These are phyloP conservation scores for Ilyonectria mors-panacis DNA, from an alignment of 2,329 filamentous ascomycete species.

Conservation along the genomic window DNA sequence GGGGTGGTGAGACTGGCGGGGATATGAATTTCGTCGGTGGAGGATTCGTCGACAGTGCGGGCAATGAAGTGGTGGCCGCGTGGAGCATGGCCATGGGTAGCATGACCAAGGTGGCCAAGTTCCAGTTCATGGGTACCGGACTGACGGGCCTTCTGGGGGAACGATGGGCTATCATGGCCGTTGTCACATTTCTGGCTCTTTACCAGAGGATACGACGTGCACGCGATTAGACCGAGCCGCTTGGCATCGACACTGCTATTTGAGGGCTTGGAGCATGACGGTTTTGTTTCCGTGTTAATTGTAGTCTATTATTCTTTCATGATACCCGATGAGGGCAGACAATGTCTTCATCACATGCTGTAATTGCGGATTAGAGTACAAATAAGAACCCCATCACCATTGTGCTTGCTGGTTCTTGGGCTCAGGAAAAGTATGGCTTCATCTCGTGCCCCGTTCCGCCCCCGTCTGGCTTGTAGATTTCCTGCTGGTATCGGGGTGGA, in stretches of 20 bases:
- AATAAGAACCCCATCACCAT: not conserved
- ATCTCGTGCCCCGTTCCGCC: not conserved
- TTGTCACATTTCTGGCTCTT: slow-evolving; percentile 39
- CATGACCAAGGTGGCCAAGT: slow-evolving; percentile 41
- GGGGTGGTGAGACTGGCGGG: slow-evolving; percentile 8
- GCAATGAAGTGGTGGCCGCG: slow-evolving; percentile 43
- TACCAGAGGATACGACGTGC: slow-evolving; percentile 28
- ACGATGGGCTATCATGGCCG: slow-evolving; percentile 47
- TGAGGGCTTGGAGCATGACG: not conserved
- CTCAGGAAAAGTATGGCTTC: slow-evolving; percentile 4
- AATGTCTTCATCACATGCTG: slow-evolving; percentile 17
- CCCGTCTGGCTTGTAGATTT: too few relatives aligned
- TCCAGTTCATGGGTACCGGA: slow-evolving; percentile 42
- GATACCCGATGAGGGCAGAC: slow-evolving; percentile 15
- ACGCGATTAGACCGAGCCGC: not conserved
- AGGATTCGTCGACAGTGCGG: slow-evolving; percentile 35
- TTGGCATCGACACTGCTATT: not conserved
- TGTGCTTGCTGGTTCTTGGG: not conserved
- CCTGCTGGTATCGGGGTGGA: slow-evolving; percentile 24
- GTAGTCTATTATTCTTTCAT: not conserved
- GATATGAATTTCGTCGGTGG: slow-evolving; percentile 28
- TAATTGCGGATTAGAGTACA: not conserved
- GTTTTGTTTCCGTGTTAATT: not conserved
- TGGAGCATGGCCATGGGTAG: slow-evolving; percentile 36
- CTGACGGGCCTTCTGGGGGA: slow-evolving; percentile 42